Evolutionary conservation across 768 basidiomycete genomes (phyloP), one percentile per base, ranked within the genome.

Genomic region (Boletus pseudopeckii): DNA sequence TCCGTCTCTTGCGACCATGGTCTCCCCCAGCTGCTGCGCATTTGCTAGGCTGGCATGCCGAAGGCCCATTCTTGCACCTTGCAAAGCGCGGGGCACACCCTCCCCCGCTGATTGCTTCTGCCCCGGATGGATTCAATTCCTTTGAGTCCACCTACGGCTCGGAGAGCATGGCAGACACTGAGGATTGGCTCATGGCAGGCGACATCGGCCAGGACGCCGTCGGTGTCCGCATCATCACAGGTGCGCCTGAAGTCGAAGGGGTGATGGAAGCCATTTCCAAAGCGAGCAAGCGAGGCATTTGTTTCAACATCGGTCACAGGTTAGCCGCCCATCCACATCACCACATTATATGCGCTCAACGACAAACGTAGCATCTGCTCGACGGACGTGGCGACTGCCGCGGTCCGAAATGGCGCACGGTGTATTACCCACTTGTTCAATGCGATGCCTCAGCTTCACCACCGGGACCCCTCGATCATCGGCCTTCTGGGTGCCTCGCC

Each of bases 391-490:
- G 90, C 92, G 7, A 84, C 83, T 18, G 71, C 79, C 8, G 90
- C 90, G 4, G 78, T 94, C 5, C 71, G 77, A 17, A 76, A 77
- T 52, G 92, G 92, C 18, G 89, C 91, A 7, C 78, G 83, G n/a
- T 81, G 92, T 53, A 90, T 95, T 59, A 95, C 93, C 0, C 93
- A 95, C 70, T 75, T 95, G 24, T 94, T 92, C 83, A 96, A 96
- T 60, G 90, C 92, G 7, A 93, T 93, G 92, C 89, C 89, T 14
- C 89, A 88, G 62, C 71, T 91, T 37, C 88, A 95, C 67, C 92
- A 96, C 66, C 81, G 93, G 33, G 92, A 94, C 67, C 92, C 93
- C 11, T 90, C 90, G 11, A 91, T 95, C 64, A 92, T 95, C 52
- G 93, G 93, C 26, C 78, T 95, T 8, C 72, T 96, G 48, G 91